Base-by-base conservation (phyloP, 2,329 filamentous ascomycete species). In the Xylaria sp. region DNA sequence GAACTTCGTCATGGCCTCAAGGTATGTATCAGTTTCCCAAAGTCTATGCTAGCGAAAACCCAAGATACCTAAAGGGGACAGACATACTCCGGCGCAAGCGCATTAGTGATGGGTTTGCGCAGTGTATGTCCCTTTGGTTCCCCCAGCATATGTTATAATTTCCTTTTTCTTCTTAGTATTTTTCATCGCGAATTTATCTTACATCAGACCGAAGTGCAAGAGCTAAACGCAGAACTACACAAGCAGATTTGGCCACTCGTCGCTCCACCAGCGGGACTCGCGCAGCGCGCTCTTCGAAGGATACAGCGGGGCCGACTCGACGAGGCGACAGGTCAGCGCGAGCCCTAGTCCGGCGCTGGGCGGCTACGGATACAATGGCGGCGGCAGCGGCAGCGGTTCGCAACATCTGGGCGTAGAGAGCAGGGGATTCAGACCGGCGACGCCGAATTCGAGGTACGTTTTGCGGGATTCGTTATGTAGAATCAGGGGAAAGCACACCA, bases 221-320 rank as follows among this genome's bases (percentile, higher is more conserved):
- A 10, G 28, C 64, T 66, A 46, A 60, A 58, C 15, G 12, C 25
- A 31, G 25, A 33, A 8, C 56, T 52, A 31, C 43, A n/a, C 46
- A 33, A 8, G 6, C 70, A 92, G 91, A 83, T 93, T 92, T 80
- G 86, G 88, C 75, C 82, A 86, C 75, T 91, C 90, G 57, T 86
- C 86, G 73, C 88, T 93, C 71, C 91, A 93, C 80, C 91, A 94
- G 83, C 87, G 91, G 83, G 86, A 93, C 83, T 86, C 89, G 77
- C 85, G 91, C 77, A 91, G 88, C 78, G 90, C 90, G 73, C 89
- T 94, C 72, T 94, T 94, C 82, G 91, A 92, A 74, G 90, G 90
- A 75, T 94, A 94, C 81, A 89, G 69, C 71, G 81, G 86, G 72
- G 86, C 86, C 71, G 81, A 82, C 71, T 74, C 80, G 58, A 78